Conservation (phyloP, 148 eudicot genomes). For the Cornus controversa region DNA sequence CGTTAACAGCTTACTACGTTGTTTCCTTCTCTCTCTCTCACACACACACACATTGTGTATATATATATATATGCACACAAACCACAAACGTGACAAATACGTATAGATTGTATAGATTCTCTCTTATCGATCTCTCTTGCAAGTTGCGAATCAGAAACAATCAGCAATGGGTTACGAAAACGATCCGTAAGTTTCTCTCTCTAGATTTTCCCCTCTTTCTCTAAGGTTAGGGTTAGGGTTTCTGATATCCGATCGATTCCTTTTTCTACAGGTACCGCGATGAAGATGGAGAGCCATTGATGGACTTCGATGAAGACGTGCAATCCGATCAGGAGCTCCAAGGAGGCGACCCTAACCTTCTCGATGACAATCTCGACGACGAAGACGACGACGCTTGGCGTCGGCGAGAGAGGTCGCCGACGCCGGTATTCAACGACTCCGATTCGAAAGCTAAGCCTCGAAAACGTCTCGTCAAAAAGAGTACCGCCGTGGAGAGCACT, state of each 20-base stretch:
- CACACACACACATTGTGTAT: neutral
- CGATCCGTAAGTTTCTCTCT: slow-evolving; percentile 51
- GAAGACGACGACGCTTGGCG: slow-evolving; percentile 45
- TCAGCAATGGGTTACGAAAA: slow-evolving; percentile 49
- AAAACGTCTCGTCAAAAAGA: slow-evolving; percentile 71
- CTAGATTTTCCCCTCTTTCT: neutral
- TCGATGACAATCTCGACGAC: slow-evolving; percentile 27
- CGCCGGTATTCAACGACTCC: slow-evolving; percentile 38
- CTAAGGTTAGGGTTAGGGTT: slow-evolving; percentile 40
- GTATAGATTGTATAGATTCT: neutral
- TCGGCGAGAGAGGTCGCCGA: slow-evolving; percentile 46
- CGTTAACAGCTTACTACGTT: neutral
- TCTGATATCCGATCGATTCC: slow-evolving; percentile 17
- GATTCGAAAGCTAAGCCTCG: slow-evolving; percentile 47
- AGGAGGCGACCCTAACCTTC: slow-evolving; percentile 29
- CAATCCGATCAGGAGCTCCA: slow-evolving; percentile 60
- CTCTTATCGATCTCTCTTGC: neutral
- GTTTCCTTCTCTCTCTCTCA: neutral
- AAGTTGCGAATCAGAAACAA: neutral
- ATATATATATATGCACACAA: neutral
- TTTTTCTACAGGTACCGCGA: slow-evolving; percentile 53
- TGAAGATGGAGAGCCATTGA: slow-evolving; percentile 83
- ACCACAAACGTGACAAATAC: neutral
- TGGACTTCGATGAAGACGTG: slow-evolving; percentile 60
- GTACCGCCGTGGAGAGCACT: slow-evolving; percentile 22